phyloP scores from a whole-genome alignment of 306 rosid species.

The Ammopiptanthus mongolicus region DNA sequence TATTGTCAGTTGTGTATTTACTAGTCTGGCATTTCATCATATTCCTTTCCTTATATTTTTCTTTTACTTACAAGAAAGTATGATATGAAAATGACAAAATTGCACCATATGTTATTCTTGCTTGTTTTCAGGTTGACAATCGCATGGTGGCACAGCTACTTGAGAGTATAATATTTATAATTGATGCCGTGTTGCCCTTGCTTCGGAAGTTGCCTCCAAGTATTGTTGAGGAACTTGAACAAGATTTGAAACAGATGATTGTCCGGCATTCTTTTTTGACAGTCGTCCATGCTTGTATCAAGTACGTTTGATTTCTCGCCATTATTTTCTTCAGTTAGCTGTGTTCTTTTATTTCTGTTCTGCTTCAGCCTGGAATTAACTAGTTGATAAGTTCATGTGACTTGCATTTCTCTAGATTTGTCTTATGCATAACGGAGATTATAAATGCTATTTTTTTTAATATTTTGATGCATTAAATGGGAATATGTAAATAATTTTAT shows the following conservation, averaged over 20 bases:
- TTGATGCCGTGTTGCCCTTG: conserved; percentile 87
- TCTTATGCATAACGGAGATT: background rate
- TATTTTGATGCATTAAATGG: background rate
- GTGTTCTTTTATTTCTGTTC: conserved; percentile 14
- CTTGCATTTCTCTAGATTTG: conserved; percentile 1
- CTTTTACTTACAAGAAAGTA: background rate
- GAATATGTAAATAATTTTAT: conserved; percentile 13
- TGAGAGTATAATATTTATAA: conserved; percentile 90
- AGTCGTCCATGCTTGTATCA: conserved; percentile 98
- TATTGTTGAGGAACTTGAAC: conserved; percentile 88
- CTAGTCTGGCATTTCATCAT: background rate
- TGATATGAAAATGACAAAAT: conserved; percentile 11
- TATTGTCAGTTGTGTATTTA: background rate
- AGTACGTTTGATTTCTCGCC: conserved; percentile 41
- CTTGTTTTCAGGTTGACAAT: conserved; percentile 67
- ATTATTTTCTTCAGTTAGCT: conserved; percentile 6
- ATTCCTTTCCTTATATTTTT: background rate
- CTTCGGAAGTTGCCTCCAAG: conserved; percentile 71
- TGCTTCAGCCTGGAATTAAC: conserved; percentile 11
- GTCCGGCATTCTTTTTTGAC: conserved; percentile 89
- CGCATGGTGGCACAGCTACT: conserved; percentile 69
- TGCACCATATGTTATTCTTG: conserved; percentile 14
- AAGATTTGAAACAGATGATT: conserved; percentile 92
- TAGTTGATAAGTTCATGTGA: background rate
- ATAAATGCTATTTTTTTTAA: background rate